These are phyloP conservation scores for Starmerella vitae DNA, from an alignment of 805 yeast species.

Conservation along the genomic window DNA sequence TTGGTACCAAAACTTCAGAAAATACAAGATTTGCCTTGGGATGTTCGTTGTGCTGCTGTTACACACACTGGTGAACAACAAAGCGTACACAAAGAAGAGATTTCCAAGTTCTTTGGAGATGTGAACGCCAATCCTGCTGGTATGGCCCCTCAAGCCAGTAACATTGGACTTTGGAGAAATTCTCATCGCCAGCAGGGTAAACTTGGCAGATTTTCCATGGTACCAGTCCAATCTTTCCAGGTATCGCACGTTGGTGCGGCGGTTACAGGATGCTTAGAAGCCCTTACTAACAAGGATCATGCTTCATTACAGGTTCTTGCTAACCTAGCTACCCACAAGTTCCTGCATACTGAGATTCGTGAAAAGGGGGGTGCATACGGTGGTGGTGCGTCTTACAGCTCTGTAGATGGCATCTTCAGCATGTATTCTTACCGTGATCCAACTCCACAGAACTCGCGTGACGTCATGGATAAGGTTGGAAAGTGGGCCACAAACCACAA, in stretches of 20 bases:
- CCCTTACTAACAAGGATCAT: slow-evolving; percentile 55
- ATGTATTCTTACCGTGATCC: slow-evolving; percentile 94
- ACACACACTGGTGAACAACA: slow-evolving; percentile 14
- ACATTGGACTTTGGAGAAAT: not conserved
- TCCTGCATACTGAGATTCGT: slow-evolving; percentile 76
- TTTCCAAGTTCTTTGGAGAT: slow-evolving; percentile 2
- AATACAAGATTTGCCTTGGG: slow-evolving; percentile 21
- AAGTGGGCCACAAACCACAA: slow-evolving; percentile 34
- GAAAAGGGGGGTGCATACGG: slow-evolving; percentile 98
- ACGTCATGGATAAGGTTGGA: slow-evolving; percentile 43
- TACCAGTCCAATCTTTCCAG: slow-evolving; percentile 65
- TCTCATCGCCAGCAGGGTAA: slow-evolving; percentile 1
- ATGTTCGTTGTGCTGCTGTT: slow-evolving; percentile 19
- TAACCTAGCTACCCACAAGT: slow-evolving; percentile 65
- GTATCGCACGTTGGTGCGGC: slow-evolving; percentile 71
- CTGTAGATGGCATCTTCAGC: slow-evolving; percentile 63
- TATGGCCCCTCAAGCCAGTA: slow-evolving; percentile 8
- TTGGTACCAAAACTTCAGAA: slow-evolving; percentile 48
- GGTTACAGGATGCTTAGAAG: slow-evolving; percentile 42
- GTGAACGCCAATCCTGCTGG: slow-evolving; percentile 28
- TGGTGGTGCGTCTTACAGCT: slow-evolving; percentile 79
- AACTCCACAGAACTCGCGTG: slow-evolving; percentile 55
- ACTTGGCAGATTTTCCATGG: slow-evolving; percentile 29
- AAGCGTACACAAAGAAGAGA: slow-evolving; percentile 7
- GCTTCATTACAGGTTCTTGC: slow-evolving; percentile 76